phyloP scores from a whole-genome alignment of 129 eudicot species.

The Daucus carota region DNA sequence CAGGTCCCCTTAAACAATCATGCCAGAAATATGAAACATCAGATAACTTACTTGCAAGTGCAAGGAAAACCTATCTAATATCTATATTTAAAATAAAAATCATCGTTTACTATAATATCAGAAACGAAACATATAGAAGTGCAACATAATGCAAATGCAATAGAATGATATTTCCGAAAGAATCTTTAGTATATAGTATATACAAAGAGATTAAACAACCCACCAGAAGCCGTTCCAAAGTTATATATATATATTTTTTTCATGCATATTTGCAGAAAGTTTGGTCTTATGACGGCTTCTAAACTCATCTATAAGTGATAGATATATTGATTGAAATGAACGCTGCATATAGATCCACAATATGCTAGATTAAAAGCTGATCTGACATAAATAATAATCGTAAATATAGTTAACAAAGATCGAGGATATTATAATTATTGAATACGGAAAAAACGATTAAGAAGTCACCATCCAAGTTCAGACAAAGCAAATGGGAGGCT shows the following conservation, averaged over 20 bases:
- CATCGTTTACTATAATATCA: background rate
- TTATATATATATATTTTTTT: too few relatives aligned
- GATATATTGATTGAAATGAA: too few relatives aligned
- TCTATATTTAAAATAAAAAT: background rate
- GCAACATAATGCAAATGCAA: background rate
- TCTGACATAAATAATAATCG: too few relatives aligned
- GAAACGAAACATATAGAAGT: background rate
- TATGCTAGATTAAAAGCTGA: too few relatives aligned
- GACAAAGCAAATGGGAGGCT: conserved; percentile 1
- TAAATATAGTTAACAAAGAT: background rate
- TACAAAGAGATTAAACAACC: too few relatives aligned
- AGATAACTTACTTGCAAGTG: background rate
- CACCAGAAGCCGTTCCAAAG: background rate
- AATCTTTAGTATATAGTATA: background rate
- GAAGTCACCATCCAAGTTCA: conserved; percentile 8
- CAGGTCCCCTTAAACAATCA: background rate
- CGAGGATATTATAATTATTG: background rate
- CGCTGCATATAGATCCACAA: too few relatives aligned
- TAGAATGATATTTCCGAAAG: background rate
- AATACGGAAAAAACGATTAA: background rate
- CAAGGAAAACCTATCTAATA: background rate
- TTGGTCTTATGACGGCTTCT: too few relatives aligned
- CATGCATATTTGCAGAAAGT: too few relatives aligned
- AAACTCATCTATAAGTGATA: too few relatives aligned
- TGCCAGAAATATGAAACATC: background rate